Base-by-base conservation (phyloP, 306 rosid genomes). In the Sicyos baderoa region DNA sequence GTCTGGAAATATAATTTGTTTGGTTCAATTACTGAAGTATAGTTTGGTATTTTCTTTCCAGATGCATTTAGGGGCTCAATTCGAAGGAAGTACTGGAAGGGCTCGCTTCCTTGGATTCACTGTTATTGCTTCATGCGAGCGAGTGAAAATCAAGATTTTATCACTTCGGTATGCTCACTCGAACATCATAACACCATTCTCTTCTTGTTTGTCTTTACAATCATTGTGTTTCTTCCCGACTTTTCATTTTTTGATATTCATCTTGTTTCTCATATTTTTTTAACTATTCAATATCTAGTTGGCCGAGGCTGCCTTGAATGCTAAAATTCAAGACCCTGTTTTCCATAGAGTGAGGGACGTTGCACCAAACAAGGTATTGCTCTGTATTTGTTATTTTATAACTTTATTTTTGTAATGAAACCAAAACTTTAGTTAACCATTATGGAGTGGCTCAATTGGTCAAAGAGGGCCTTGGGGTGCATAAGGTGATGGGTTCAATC, bases 341-440 rank as follows among this genome's bases (percentile, higher is more conserved):
- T 93, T 93, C 78, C 91, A 86, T 56, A 80, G 87, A 82, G 99
- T 93, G 73, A 86, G 99, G 80, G 96, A 89, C 78, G 99, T 90
- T 60, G 97, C 97, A 81, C 99, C 97, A 53, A 89, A 90, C 85
- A 93, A 93, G 99, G 99, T 90, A 72, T 70, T 47, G 18, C 18
- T 48, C 14, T 67, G 8, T 15, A 2, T 40, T 7, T 48, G 55
- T 27, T 35, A 2, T 44, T 42, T 27, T 48, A n/a, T n/a, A 48
- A 7, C 45, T 40, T 40, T 40, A 9, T 48, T 9, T 6, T 11
- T 21, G 6, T 50, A 13, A 13, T 48, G 16, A 48, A 48, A 48
- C 0, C 1, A 6, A 14, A 11, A 48, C 45, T 40, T 40, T 7
- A 40, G 45, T 40, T 40, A 12, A 29, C n/a, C n/a, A n/a, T n/a